Evolutionary conservation across 2,329 filamentous ascomycete genomes (phyloP), one percentile per base, ranked within the genome.

Genomic region (Coleophoma eucalyptorum): DNA sequence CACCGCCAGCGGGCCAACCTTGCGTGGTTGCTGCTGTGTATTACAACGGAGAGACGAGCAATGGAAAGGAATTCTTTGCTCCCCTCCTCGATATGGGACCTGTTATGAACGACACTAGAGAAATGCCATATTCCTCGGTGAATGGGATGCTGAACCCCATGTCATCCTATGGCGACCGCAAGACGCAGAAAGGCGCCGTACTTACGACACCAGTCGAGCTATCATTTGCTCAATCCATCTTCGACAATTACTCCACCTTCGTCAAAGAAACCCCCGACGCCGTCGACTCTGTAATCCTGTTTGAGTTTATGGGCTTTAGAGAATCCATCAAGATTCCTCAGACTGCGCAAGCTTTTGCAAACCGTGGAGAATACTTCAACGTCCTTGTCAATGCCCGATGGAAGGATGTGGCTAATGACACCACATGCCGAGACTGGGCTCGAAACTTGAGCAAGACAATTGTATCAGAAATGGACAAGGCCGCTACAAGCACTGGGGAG

Each of bases 131-230:
- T 50, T 51, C 53, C 16, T 55, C 59, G 4, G 54, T 70, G 5
- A 72, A 72, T 43, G 49, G 51, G 2, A 40, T 67, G 7, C 53
- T 71, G 5, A 69, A 69, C 45, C 50, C 55, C 5, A 50, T 50
- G 2, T 52, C 58, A 1, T 55, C 53, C 15, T 66, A 63, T 43
- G 72, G 71, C 1, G 69, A 67, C 6, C 61, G 70, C 32, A 69
- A 68, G 52, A 61, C 61, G 13, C 68, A 70, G 50, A 66, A 65
- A 48, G 68, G 67, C 12, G 65, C 64, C 0, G 65, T 63, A 3
- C 67, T 68, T 52, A 65, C 65, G 18, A 40, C 65, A 3, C 69
- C 69, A 0, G 48, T 71, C 1, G 50, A 57, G 16, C 21, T 56
- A 0, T 38, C 19, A 0, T 64, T 67, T 20, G 63, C 66, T 3